Base-by-base conservation (phyloP, 768 basidiomycete species). In the Gyrodon lividus region DNA sequence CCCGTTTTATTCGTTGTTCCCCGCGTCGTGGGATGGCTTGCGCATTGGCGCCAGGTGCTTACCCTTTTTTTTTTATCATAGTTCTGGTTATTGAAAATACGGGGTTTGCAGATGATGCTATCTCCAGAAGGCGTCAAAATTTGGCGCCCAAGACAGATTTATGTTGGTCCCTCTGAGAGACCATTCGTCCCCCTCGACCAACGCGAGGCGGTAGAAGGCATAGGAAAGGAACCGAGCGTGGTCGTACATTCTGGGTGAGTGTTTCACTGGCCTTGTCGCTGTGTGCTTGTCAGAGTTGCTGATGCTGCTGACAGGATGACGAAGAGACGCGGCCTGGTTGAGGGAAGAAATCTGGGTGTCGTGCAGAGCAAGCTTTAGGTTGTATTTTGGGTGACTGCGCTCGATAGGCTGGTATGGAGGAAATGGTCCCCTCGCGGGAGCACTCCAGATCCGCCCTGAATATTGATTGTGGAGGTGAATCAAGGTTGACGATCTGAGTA, bases 1-100 rank as follows among this genome's bases (percentile, higher is more conserved):
- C 92, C 93, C 0, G 92, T 96, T 19, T 73, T 96, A 28, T 96
- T 96, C 63, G 92, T 86, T 17, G 92, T 96, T 2, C 93, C 93
- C 2, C 83, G 93, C 19, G 91, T 96, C 7, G 91, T 92, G 23
- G 92, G 93, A 17, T 95, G 92, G 93, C 75, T 95, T 7, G 89
- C 92, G 0, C 92, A 94, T 68, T 95, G 92, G 92, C 78, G 89
- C 48, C 89, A 90, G 79, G 88, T 84, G 50, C 47, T 69, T 55
- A 14, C 26, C 10, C 17, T 49, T 40, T 23, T 46, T 41, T n/a
- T 33, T n/a, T 12, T 19, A 28, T 42, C 42, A 28, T 22, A n/a
- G 38, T 40, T 46, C 31, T 42, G 59, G 39, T 56, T 33, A 13
- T 26, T 50, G 26, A 50, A 31, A n/a, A 35, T 43, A 38, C 34